These are phyloP conservation scores for Metarhizium guizhouense DNA, from an alignment of 2,329 filamentous ascomycete genomes.

Conservation along the genomic window DNA sequence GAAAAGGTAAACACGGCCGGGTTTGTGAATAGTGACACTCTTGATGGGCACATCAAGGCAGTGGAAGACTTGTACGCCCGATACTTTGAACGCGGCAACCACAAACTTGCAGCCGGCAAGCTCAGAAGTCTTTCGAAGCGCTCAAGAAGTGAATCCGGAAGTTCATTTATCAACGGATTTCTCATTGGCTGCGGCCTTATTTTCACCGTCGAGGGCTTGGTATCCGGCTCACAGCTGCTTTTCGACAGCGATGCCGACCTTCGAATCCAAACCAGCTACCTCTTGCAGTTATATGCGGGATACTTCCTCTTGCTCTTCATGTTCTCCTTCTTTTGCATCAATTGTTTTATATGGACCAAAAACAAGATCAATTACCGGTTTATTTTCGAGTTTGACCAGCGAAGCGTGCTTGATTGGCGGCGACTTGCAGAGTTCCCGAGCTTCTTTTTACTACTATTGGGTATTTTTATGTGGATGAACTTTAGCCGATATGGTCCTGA, in stretches of 20 bases:
- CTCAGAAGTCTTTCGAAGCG: conserved; percentile 63
- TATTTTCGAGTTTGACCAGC: conserved; percentile 90
- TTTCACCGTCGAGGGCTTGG: conserved; percentile 56
- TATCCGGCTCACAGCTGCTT: conserved; percentile 49
- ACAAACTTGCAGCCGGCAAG: conserved; percentile 83
- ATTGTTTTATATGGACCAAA: conserved; percentile 73
- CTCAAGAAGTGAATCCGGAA: conserved; percentile 45
- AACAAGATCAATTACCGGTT: conserved; percentile 94
- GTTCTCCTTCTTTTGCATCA: conserved; percentile 74
- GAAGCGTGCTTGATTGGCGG: conserved; percentile 82
- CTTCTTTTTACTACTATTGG: conserved; percentile 70
- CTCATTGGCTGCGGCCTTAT: conserved; percentile 60
- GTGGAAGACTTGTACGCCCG: conserved; percentile 89
- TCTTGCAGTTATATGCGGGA: conserved; percentile 85
- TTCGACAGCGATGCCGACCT: conserved; percentile 38
- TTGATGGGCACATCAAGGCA: conserved; percentile 70
- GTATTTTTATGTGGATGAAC: conserved; percentile 81
- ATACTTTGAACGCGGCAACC: conserved; percentile 90
- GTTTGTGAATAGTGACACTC: conserved; percentile 82
- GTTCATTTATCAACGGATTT: conserved; percentile 53
- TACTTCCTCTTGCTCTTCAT: conserved; percentile 80
- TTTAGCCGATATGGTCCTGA: conserved; percentile 61
- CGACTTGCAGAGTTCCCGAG: conserved; percentile 80
- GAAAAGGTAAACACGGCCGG: conserved; percentile 85
- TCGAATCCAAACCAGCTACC: conserved; percentile 50